Base-by-base conservation (phyloP, 208 protist species). In the Crithidia sp. region DNA sequence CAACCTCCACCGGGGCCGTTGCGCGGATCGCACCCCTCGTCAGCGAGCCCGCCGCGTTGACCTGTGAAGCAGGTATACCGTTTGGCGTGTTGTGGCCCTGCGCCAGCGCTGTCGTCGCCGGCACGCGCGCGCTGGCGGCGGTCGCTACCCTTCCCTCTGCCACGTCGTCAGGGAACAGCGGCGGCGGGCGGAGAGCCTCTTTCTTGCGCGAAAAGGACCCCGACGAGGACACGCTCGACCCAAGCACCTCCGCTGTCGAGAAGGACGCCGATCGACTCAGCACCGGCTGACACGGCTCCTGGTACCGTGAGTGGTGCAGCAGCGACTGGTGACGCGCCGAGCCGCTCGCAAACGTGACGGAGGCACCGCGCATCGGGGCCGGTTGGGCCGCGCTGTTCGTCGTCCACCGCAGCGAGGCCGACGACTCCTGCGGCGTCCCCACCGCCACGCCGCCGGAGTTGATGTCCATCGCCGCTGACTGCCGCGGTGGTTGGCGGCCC, bases 281-380 rank as follows among this genome's bases (percentile, higher is more conserved):
- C 19, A 68, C 66, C 36, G 73, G 66, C 60, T 72, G 73, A 36
- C 53, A 72, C 9, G 50, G 66, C 59, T 73, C 66, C 36, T 57
- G 44, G 45, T 72, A 45, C 36, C 66, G 59, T 1, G 41, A 36
- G 36, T 49, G 36, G 44, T 72, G 66, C 60, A 72, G 43, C 28
- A 78, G 36, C 19, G 66, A 57, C 7, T 50, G 19, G 52, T 78
- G 65, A 7, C 66, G 66, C 1, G 54, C 55, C 16, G 68, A 74
- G n/a, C 74, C 74, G 62, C 74, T 74, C 5, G 74, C 68, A 58
- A 69, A 79, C 17, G 61, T 66, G 16, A 79, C 50, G 10, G 74
- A 74, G 53, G 74, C 47, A 1, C 74, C 67, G 3, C 67, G 68
- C 67, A 79, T 79, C 61, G 74, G 72, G 14, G 67, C 56, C n/a